These are phyloP conservation scores for Botrytis porri DNA, from an alignment of 2,329 filamentous ascomycete genomes.

Conservation along the genomic window DNA sequence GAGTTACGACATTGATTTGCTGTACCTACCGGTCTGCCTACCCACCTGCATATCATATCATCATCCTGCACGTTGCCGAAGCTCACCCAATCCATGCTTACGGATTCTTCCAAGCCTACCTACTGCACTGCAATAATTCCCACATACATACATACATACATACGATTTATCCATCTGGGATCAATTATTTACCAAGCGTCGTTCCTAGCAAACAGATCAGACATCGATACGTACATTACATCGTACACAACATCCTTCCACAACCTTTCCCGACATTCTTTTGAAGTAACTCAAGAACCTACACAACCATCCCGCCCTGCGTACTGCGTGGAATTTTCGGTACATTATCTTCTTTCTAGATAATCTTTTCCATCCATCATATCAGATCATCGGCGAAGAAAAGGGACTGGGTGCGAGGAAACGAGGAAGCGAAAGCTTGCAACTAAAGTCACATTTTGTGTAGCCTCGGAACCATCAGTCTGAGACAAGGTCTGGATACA, in stretches of 20 bases:
- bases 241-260: constrained; percentile 9
- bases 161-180: not conserved
- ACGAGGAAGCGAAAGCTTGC: constrained; percentile 5
- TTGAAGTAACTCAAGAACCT: not conserved
- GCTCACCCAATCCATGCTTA: constrained; percentile 7
- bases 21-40: constrained; percentile 8
- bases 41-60: constrained; percentile 14
- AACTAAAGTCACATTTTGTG: not conserved
- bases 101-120: not conserved
- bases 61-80: constrained; percentile 10
- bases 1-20: constrained; percentile 2
- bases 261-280: constrained; percentile 8
- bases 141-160: not conserved
- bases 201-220: constrained; percentile 10
- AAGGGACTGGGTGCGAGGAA: constrained; percentile 4
- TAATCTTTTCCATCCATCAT: not conserved
- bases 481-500: constrained; percentile 14
- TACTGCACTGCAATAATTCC: constrained; percentile 5
- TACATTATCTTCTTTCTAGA: constrained; percentile 9
- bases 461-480: constrained; percentile 5
- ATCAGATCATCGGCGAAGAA: constrained; percentile 1
- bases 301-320: constrained; percentile 11
- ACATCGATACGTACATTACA: constrained; percentile 6
- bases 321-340: constrained; percentile 14
- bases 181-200: not conserved